phyloP scores from a whole-genome alignment of 257 asterid genomes.

The Apocynum venetum region DNA sequence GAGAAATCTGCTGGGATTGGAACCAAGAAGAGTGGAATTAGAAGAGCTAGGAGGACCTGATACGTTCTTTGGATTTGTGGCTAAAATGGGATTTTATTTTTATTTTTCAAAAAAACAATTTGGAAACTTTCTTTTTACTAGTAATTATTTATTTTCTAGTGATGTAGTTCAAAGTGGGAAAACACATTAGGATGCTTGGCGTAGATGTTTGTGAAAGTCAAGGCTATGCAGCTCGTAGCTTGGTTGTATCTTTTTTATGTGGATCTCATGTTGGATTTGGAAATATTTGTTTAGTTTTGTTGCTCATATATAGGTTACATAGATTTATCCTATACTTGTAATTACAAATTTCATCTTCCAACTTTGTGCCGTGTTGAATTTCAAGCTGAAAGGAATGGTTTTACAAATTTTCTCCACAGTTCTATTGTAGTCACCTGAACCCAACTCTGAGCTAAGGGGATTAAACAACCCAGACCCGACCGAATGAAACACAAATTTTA shows the following conservation, averaged over 20 bases:
- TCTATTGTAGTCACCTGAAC: neutral
- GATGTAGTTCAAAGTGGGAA: neutral
- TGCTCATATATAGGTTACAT: neutral
- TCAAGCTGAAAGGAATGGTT: neutral
- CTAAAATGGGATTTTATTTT: neutral
- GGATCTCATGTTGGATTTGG: neutral
- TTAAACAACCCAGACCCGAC: neutral
- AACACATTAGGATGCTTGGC: too few species aligned
- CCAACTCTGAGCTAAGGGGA: neutral
- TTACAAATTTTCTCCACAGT: neutral
- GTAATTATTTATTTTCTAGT: neutral
- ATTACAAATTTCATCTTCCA: neutral
- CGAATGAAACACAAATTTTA: neutral
- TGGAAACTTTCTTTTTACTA: neutral
- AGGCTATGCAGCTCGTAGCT: slow-evolving; percentile 27
- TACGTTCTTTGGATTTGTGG: neutral
- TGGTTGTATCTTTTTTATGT: slow-evolving; percentile 3
- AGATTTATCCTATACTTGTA: neutral
- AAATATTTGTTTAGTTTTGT: neutral
- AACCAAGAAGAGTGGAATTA: slow-evolving; percentile 43
- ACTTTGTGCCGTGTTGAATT: neutral
- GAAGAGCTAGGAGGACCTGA: slow-evolving; percentile 45
- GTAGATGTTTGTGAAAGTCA: neutral
- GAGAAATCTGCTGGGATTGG: slow-evolving; percentile 45
- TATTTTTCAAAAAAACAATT: neutral